These are phyloP conservation scores for Hyphodiscus hymeniophilus DNA, from an alignment of 495 filamentous ascomycete genomes.

Conservation along the genomic window DNA sequence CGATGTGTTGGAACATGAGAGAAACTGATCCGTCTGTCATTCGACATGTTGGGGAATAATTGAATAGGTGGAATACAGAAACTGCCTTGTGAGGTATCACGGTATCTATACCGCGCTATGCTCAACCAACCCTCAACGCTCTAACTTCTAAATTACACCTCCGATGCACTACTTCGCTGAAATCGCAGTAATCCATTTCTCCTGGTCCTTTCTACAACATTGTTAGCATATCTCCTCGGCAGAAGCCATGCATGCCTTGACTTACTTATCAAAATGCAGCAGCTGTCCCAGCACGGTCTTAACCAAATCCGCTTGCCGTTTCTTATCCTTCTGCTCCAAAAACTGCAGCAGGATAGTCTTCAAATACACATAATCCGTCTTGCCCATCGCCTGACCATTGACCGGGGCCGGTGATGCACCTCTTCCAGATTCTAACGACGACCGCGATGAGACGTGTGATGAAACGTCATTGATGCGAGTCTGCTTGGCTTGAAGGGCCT, in stretches of 20 bases:
- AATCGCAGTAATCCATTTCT: conserved; percentile 76
- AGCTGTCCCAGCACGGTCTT: conserved; percentile 79
- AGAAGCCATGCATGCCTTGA: conserved; percentile 9
- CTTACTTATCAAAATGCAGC: conserved; percentile 85
- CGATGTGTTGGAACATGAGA: no score
- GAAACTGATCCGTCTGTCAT: no score
- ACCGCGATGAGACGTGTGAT: conserved; percentile 13
- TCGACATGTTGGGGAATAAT: no score
- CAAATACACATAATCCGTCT: conserved; percentile 75
- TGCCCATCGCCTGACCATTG: conserved; percentile 19
- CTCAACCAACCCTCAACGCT: neutral
- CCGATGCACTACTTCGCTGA: conserved; percentile 13
- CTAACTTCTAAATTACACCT: neutral
- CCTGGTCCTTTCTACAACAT: conserved; percentile 61
- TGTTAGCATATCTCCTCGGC: conserved; percentile 6
- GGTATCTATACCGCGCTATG: neutral
- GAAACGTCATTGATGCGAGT: conserved; percentile 6
- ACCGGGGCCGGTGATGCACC: conserved; percentile 18
- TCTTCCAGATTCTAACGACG: conserved; percentile 18
- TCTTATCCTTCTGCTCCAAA: conserved; percentile 89
- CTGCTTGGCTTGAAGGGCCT: conserved; percentile 11
- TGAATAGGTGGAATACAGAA: conserved; percentile 1
- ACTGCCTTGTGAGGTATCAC: neutral
- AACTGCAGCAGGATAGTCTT: conserved; percentile 96
- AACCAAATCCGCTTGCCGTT: conserved; percentile 79